phyloP scores from a whole-genome alignment of 495 filamentous ascomycete genomes.

The Neurospora intermedia region DNA sequence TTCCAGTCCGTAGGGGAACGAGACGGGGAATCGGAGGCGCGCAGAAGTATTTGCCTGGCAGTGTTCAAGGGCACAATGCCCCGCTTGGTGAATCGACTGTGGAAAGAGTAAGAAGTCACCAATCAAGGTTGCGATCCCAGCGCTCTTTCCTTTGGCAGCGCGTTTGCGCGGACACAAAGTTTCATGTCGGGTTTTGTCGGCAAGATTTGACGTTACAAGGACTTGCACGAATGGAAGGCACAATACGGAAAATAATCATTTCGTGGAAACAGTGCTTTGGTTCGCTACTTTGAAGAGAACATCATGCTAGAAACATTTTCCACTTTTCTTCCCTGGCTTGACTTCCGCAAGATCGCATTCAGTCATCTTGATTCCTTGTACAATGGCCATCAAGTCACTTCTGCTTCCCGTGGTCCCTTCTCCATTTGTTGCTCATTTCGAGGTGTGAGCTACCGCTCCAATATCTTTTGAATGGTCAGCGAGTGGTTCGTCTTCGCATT shows the following conservation, averaged over 20 bases:
- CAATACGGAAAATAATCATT: background rate
- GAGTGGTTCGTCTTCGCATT: background rate
- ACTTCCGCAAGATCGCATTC: background rate
- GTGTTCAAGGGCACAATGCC: background rate
- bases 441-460: no score
- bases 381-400: no score
- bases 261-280: background rate
- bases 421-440: no score
- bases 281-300: background rate
- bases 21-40: background rate
- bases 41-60: no score
- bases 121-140: background rate
- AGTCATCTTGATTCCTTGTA: background rate
- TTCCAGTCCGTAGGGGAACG: background rate
- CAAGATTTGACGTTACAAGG: background rate
- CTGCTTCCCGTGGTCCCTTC: no score
- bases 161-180: background rate
- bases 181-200: background rate
- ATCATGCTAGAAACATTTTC: background rate
- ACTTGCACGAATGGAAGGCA: background rate
- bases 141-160: no score
- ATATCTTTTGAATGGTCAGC: background rate
- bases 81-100: background rate
- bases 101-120: background rate
- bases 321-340: background rate